Base-by-base conservation (phyloP, 2,329 filamentous ascomycete genomes). In the Stenocarpella maydis region DNA sequence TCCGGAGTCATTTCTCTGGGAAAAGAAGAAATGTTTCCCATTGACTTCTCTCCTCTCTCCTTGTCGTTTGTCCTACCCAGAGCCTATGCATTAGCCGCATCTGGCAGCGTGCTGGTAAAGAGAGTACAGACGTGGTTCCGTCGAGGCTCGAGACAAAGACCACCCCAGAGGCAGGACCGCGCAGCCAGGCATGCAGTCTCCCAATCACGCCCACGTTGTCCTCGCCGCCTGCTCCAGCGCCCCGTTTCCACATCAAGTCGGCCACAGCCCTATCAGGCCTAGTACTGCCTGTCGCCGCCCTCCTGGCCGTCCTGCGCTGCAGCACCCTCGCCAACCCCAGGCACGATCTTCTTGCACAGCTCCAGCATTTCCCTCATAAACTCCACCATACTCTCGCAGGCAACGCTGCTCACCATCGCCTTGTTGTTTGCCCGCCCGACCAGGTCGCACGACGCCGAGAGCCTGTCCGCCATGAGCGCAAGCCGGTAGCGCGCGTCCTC, bases 321-420 rank as follows among this genome's bases (percentile, higher is more conserved):
- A 34, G n/a, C 41, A 14, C 2, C 39, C 21, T 49, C 64, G 10
- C 8, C 10, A 12, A 12, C 24, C 7, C 19, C 47, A 54, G 49
- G 34, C 34, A 10, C 47, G 4, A 55, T 45, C 39, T 49, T 50
- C 19, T 41, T 15, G 24, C 65, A 61, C 19, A 68, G 17, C 24
- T 14, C 64, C 28, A 34, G 28, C 67, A 71, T 65, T 5, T 45
- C 61, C 26, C 19, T 45, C 67, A 71, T 71, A 12, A 39, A 37
- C 19, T 34, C 55, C 8, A 67, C 50, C 67, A 71, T 65, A 3
- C n/a, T 26, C 55, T 69, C 65, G 47, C 63, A 71, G 10, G 49
- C 43, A 12, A 34, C 50, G 37, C 34, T 41, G 58, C 45, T 55
- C 24, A n/a, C 28, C 28, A 26, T 21, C 7, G 67, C 67, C 47